Evolutionary conservation across 805 yeast species (phyloP).

Genomic region (Monosporozyma unispora): DNA sequence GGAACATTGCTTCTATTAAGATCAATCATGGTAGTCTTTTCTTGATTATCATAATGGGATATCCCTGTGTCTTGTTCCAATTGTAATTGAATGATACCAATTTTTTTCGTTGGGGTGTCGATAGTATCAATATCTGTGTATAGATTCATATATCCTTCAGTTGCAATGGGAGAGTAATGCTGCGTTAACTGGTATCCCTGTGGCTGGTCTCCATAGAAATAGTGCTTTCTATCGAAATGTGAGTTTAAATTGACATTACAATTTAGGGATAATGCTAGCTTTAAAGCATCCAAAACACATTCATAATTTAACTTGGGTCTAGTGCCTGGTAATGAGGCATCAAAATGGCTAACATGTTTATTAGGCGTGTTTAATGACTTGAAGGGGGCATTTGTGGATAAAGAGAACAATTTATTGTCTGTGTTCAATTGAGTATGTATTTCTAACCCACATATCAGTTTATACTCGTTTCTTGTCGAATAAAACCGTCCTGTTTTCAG

Average conservation of each 20-base stretch:
- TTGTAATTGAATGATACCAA: constrained; percentile 72
- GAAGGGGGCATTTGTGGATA: constrained; percentile 40
- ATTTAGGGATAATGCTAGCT: constrained; percentile 62
- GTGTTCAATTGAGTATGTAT: constrained; percentile 87
- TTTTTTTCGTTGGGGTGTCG: constrained; percentile 34
- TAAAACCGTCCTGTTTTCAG: background rate
- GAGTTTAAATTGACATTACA: constrained; percentile 48
- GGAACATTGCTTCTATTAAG: constrained; percentile 81
- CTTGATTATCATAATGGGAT: constrained; percentile 42
- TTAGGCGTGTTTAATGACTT: constrained; percentile 49
- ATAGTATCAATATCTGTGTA: constrained; percentile 46
- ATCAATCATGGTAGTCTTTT: constrained; percentile 46
- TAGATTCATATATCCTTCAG: constrained; percentile 50
- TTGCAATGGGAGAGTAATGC: constrained; percentile 70
- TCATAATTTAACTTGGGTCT: constrained; percentile 76
- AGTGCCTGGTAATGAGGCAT: constrained; percentile 85
- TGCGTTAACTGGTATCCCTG: constrained; percentile 94
- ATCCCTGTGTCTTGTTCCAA: constrained; percentile 94
- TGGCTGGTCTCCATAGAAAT: constrained; percentile 95
- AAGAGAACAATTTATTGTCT: constrained; percentile 64
- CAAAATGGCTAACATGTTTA: constrained; percentile 64
- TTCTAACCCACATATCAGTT: constrained; percentile 79
- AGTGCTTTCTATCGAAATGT: constrained; percentile 87
- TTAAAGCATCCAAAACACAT: constrained; percentile 60
- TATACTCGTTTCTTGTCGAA: constrained; percentile 13